Percentiles rank a stretch among this genome's conserved stretches.
Conservation (phyloP, 305 asterid species). For the Solanum hybrid region DNA sequence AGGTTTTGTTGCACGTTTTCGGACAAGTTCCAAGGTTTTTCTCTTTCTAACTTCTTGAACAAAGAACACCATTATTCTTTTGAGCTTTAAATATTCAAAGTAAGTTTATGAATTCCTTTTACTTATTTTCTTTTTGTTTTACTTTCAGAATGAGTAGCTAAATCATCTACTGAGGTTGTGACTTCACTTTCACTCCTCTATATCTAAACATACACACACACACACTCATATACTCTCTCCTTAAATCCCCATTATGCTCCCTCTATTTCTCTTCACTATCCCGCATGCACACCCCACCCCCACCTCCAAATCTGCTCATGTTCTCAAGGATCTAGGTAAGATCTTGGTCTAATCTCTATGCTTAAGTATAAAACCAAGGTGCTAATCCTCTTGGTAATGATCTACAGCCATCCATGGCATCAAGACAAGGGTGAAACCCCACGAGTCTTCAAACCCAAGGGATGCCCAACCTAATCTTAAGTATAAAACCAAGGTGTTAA, state of each 20-base stretch:
- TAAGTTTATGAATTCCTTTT: background rate
- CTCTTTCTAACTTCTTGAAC: background rate
- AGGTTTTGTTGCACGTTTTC: background rate
- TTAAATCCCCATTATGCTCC: background rate
- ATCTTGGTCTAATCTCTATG: background rate
- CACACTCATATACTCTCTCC: background rate
- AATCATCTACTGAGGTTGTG: background rate
- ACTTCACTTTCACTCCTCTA: background rate
- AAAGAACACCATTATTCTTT: background rate
- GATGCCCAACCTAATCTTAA: background rate
- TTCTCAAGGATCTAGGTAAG: background rate
- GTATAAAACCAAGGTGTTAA: background rate
- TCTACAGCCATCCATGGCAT: background rate
- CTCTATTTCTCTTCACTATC: background rate
- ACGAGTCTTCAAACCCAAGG: background rate
- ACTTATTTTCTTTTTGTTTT: background rate
- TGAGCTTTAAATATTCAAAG: background rate
- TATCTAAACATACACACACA: background rate
- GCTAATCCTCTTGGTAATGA: background rate
- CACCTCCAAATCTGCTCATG: background rate
- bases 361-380: background rate
- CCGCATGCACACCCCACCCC: background rate
- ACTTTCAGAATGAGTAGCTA: background rate
- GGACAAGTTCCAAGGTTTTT: background rate
- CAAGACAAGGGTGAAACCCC: background rate